These are phyloP conservation scores for Microthlaspi erraticum DNA, from an alignment of 345 rosid genomes.

Conservation along the genomic window DNA sequence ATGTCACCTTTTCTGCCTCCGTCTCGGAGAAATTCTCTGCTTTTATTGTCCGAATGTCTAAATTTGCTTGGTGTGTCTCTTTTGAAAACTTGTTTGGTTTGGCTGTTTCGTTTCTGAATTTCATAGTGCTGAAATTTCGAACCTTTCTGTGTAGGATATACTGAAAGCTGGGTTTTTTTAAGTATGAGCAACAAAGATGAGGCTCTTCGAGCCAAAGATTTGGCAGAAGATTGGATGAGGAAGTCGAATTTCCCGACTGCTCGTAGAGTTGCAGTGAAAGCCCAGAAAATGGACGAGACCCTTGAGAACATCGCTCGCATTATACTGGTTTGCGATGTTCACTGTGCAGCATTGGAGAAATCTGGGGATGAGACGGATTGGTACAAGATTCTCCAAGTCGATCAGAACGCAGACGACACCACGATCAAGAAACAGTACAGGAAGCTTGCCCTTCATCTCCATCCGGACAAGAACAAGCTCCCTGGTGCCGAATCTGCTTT, in stretches of 20 bases:
- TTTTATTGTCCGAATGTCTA: neutral
- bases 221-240: slow-evolving; percentile 72
- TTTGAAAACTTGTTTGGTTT: slow-evolving; percentile 4
- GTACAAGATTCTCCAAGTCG: slow-evolving; percentile 84
- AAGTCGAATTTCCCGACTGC: slow-evolving; percentile 65
- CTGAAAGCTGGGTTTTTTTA: neutral
- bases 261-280: slow-evolving; percentile 64
- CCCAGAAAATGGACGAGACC: slow-evolving; percentile 65
- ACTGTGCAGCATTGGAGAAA: slow-evolving; percentile 67
- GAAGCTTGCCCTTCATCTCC: slow-evolving; percentile 84
- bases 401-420: slow-evolving; percentile 62
- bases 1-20: neutral
- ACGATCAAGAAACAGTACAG: slow-evolving; percentile 83
- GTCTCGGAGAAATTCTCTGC: neutral
- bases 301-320: slow-evolving; percentile 70
- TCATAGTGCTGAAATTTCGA: slow-evolving; percentile 8
- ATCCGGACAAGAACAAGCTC: slow-evolving; percentile 91
- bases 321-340: slow-evolving; percentile 86
- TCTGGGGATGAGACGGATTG: slow-evolving; percentile 79
- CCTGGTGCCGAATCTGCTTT: slow-evolving; percentile 97
- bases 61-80: neutral
- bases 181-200: slow-evolving; percentile 90
- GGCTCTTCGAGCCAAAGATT: slow-evolving; percentile 75
- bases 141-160: slow-evolving; percentile 21
- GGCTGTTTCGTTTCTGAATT: neutral